Evolutionary conservation across 169 alveolate genomes (phyloP).

Genomic region (Cryptosporidium sp.): DNA sequence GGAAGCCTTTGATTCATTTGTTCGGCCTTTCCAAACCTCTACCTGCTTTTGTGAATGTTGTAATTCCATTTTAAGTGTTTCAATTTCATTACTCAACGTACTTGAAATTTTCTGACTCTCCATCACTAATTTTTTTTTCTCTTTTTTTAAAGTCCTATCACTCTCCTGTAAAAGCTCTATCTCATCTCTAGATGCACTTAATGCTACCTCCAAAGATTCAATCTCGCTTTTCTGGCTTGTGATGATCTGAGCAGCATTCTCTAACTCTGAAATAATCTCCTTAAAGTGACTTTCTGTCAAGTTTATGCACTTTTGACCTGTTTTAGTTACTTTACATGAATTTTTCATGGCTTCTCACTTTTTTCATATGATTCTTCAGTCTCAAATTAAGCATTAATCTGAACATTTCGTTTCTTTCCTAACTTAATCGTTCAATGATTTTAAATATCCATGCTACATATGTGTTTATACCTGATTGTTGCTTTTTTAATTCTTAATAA

Average conservation of each 20-base stretch:
- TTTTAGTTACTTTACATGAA: constrained; percentile 17
- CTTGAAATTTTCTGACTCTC: constrained; percentile 50
- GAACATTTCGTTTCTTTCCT: neutral
- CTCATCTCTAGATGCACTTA: constrained; percentile 16
- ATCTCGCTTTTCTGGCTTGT: constrained; percentile 51
- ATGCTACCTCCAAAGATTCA: constrained; percentile 27
- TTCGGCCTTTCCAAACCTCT: constrained; percentile 65
- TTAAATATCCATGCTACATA: neutral
- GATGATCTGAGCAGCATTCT: constrained; percentile 59
- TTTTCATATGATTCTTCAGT: neutral
- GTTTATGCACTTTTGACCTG: constrained; percentile 29
- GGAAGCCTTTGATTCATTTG: constrained; percentile 60
- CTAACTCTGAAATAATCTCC: constrained; percentile 43
- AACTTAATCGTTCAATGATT: constrained; percentile 14
- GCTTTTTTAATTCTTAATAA: constrained; percentile 3
- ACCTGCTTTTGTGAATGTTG: constrained; percentile 67
- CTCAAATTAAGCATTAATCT: neutral
- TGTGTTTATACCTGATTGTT: constrained; percentile 1
- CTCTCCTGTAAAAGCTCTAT: constrained; percentile 33
- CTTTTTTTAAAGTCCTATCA: constrained; percentile 16
- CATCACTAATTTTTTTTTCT: constrained; percentile 33
- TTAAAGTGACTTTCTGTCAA: constrained; percentile 50
- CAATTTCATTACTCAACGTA: constrained; percentile 41
- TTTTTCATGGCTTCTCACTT: neutral
- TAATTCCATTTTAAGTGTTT: constrained; percentile 56